Conservation (phyloP, 2,329 filamentous ascomycete species). For the Periconia macrospinosa region DNA sequence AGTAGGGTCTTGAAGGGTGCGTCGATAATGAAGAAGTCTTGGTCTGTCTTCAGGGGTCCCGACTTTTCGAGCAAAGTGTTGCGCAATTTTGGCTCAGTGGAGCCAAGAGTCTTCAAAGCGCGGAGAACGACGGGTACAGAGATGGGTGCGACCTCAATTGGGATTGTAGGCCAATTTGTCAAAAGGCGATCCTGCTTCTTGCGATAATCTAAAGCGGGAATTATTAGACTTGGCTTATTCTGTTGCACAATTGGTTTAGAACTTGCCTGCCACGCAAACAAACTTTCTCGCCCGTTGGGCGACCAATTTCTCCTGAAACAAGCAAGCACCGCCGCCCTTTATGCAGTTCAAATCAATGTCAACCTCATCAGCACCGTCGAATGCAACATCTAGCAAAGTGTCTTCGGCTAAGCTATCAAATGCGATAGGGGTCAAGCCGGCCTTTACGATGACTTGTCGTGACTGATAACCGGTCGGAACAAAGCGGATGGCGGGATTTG, state of each 20-base stretch:
- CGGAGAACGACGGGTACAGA: conserved; percentile 76
- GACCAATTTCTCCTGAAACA: conserved; percentile 97
- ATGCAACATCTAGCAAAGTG: conserved; percentile 78
- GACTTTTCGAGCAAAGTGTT: conserved; percentile 75
- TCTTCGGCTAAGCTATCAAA: conserved; percentile 73
- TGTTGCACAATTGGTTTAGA: neutral
- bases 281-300: conserved; percentile 83
- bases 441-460: conserved; percentile 78
- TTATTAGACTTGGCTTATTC: neutral
- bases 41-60: conserved; percentile 81
- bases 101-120: conserved; percentile 73
- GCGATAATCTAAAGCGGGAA: conserved; percentile 68
- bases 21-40: conserved; percentile 88
- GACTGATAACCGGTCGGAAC: conserved; percentile 92
- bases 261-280: conserved; percentile 77
- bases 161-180: conserved; percentile 78
- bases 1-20: conserved; percentile 79
- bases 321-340: conserved; percentile 95
- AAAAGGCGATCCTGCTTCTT: conserved; percentile 80
- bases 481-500: conserved; percentile 68
- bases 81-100: conserved; percentile 69
- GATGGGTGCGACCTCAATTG: conserved; percentile 90
- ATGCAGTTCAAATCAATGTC: conserved; percentile 95
- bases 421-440: conserved; percentile 74
- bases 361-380: conserved; percentile 96